phyloP scores from a whole-genome alignment of 148 eudicot species.

The Nepenthes gracilis region DNA sequence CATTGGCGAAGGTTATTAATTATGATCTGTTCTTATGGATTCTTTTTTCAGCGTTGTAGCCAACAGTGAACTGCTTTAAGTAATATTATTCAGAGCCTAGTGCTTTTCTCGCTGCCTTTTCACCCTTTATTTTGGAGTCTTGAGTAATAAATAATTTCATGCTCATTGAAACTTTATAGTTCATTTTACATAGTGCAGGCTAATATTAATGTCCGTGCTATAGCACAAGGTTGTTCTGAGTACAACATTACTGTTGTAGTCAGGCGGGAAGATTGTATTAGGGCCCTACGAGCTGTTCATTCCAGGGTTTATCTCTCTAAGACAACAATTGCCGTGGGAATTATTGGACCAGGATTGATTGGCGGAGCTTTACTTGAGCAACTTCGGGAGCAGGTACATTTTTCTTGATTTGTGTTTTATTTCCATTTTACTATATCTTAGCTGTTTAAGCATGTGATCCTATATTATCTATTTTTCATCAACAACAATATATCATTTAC shows the following conservation, averaged over 20 bases:
- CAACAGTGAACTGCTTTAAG: neutral
- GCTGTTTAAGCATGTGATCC: neutral
- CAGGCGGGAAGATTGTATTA: constrained; percentile 82
- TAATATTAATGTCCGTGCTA: constrained; percentile 89
- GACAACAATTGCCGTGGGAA: constrained; percentile 92
- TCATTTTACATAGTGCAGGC: constrained; percentile 46
- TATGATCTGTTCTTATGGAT: constrained; percentile 5
- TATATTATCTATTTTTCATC: neutral
- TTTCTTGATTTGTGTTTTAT: neutral
- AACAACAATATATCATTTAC: neutral
- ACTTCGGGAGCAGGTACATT: constrained; percentile 75
- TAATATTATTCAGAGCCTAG: neutral
- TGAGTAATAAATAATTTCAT: neutral
- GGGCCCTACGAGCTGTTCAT: constrained; percentile 85
- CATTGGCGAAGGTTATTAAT: constrained; percentile 73
- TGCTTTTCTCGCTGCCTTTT: neutral
- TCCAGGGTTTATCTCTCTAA: constrained; percentile 90
- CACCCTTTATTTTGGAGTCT: neutral
- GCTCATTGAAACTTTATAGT: neutral
- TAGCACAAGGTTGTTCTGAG: constrained; percentile 99
- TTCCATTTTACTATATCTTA: neutral
- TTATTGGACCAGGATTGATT: constrained; percentile 94
- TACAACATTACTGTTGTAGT: constrained; percentile 86
- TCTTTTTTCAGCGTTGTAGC: neutral
- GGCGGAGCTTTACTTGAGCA: constrained; percentile 93